phyloP scores from a whole-genome alignment of 768 basidiomycete genomes.

The Podaxis carcinomalis region DNA sequence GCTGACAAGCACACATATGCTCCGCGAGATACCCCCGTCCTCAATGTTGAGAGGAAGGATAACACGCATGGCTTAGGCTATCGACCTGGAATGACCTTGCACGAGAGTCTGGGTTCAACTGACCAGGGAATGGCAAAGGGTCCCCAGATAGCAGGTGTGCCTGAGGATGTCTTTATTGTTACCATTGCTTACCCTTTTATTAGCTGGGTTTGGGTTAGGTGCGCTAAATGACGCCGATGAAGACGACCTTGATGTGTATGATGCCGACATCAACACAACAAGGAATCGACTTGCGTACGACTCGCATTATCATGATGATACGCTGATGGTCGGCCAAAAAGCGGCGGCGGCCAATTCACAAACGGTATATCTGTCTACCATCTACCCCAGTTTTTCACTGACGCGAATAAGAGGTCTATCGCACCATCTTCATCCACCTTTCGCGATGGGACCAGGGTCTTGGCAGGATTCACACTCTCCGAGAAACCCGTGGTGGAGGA shows the following conservation, averaged over 20 bases:
- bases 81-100: constrained; percentile 54
- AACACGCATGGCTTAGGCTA: constrained; percentile 83
- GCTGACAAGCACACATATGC: constrained; percentile 86
- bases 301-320: constrained; percentile 51
- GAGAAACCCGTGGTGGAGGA: constrained; percentile 67
- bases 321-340: constrained; percentile 36
- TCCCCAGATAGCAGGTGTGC: constrained; percentile 53
- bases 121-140: constrained; percentile 29
- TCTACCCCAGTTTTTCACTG: constrained; percentile 13
- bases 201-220: constrained; percentile 86
- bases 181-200: not conserved
- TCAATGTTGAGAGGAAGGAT: constrained; percentile 64
- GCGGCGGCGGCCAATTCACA: constrained; percentile 17
- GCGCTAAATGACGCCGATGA: constrained; percentile 93
- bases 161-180: not conserved
- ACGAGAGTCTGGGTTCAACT: constrained; percentile 49
- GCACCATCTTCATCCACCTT: constrained; percentile 35
- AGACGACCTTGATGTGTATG: constrained; percentile 86
- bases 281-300: constrained; percentile 64
- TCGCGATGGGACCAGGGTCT: constrained; percentile 68
- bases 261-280: constrained; percentile 32
- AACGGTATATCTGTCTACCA: constrained; percentile 23
- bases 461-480: constrained; percentile 73
- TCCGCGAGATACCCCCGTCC: constrained; percentile 69
- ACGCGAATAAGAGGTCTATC: constrained; percentile 28